Evolutionary conservation across 306 rosid species (phyloP).

Genomic region (Trifolium fragiferum): DNA sequence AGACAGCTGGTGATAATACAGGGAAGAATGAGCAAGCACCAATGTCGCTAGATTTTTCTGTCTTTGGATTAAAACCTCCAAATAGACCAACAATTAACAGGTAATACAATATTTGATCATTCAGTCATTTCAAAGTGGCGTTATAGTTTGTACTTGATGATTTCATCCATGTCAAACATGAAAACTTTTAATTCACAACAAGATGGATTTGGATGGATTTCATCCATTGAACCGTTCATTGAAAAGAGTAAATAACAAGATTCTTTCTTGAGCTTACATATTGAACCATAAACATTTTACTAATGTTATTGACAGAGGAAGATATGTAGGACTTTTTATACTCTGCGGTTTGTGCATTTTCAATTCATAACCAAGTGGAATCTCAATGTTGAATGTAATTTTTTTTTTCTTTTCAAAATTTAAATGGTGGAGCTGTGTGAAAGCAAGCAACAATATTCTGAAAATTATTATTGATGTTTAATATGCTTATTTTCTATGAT

Average conservation of each 20-base stretch:
- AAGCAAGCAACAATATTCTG: not conserved
- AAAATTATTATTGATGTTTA: conserved; percentile 27
- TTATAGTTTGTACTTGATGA: conserved; percentile 1
- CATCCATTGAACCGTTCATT: too few species aligned
- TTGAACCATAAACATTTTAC: conserved; percentile 25
- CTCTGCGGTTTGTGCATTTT: not conserved
- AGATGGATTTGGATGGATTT: too few species aligned
- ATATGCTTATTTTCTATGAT: conserved; percentile 16
- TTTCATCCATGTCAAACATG: conserved; percentile 22
- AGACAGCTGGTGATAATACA: conserved; percentile 62
- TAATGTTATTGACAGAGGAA: conserved; percentile 8
- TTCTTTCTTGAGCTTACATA: conserved; percentile 36
- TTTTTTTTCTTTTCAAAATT: not conserved
- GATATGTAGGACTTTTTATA: not conserved
- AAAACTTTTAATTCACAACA: too few species aligned
- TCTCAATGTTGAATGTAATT: not conserved
- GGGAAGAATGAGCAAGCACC: conserved; percentile 72
- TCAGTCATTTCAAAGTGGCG: conserved; percentile 25
- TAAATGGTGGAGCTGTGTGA: conserved; percentile 8
- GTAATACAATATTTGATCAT: conserved; percentile 47
- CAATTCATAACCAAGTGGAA: conserved; percentile 12
- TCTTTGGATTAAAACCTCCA: conserved; percentile 88
- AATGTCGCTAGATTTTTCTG: conserved; percentile 87
- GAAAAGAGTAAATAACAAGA: not conserved
- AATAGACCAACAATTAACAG: conserved; percentile 95